These are phyloP conservation scores for Trichophyton benhamiae DNA, from an alignment of 2,329 filamentous ascomycete species.

Conservation along the genomic window DNA sequence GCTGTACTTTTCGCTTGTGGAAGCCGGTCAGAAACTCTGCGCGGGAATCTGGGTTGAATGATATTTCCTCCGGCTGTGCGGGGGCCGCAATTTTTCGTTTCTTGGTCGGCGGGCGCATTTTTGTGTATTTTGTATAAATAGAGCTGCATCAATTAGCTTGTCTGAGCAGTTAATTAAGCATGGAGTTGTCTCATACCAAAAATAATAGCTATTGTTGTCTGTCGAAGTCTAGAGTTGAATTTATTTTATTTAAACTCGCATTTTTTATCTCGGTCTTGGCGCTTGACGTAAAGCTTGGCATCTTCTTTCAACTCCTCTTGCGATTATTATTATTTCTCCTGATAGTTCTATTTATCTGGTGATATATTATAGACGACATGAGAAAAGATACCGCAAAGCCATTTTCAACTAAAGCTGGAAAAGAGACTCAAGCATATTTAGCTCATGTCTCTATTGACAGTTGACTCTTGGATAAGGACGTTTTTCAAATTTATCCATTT, in stretches of 20 bases:
- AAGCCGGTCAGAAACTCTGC: slow-evolving; percentile 89
- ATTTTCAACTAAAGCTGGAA: too few relatives aligned
- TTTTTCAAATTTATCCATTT: too few relatives aligned
- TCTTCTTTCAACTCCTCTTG: not conserved
- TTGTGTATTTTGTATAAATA: not conserved
- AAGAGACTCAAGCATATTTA: too few relatives aligned
- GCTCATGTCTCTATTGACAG: too few relatives aligned
- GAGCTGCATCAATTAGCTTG: not conserved
- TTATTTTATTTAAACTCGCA: slow-evolving; percentile 1
- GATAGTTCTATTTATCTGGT: not conserved
- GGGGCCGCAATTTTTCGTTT: slow-evolving; percentile 46
- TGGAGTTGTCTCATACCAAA: not conserved
- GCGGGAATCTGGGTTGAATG: slow-evolving; percentile 67
- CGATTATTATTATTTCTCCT: not conserved
- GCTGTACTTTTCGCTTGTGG: slow-evolving; percentile 83
- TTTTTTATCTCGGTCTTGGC: not conserved
- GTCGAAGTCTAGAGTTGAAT: not conserved
- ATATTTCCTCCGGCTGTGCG: slow-evolving; percentile 57
- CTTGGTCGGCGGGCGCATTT: slow-evolving; percentile 47
- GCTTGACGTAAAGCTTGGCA: slow-evolving; percentile 1
- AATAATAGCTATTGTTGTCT: not conserved
- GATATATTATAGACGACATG: too few relatives aligned
- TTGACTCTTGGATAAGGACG: too few relatives aligned
- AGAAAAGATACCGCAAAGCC: too few relatives aligned
- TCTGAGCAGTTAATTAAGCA: not conserved